phyloP scores from a whole-genome alignment of 1,284 basidiomycete genomes.

The Ustanciosporium gigantosporum region DNA sequence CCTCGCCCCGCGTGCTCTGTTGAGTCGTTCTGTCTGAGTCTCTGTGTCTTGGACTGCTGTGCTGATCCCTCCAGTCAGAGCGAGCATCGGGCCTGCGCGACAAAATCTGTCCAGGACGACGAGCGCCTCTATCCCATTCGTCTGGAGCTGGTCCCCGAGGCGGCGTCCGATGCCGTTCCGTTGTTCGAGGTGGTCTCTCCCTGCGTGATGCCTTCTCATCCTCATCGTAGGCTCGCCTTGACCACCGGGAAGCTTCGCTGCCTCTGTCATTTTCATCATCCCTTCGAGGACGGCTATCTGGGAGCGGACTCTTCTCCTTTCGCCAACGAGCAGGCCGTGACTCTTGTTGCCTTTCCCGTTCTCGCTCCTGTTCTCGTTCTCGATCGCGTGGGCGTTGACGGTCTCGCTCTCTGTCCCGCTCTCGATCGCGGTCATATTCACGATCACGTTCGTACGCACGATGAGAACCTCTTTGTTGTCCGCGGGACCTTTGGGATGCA shows the following conservation, averaged over 20 bases:
- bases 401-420: neutral
- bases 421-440: neutral
- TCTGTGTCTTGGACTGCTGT: no score
- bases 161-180: no score
- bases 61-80: no score
- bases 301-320: neutral
- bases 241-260: no score
- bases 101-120: neutral
- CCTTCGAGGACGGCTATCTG: neutral
- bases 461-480: no score
- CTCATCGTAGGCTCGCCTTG: no score
- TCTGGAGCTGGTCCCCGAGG: neutral
- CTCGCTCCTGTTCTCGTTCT: neutral
- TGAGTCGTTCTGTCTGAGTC: no score
- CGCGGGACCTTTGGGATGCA: neutral
- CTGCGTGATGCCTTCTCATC: no score
- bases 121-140: neutral
- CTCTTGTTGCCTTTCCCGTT: neutral
- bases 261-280: no score
- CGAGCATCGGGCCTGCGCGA: neutral
- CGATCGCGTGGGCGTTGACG: neutral
- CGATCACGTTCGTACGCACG: neutral
- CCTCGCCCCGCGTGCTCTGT: no score
- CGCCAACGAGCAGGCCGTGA: neutral
- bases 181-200: no score